Evolutionary conservation across 495 filamentous ascomycete species (phyloP).

Genomic region (Annulohypoxylon maeteangense): DNA sequence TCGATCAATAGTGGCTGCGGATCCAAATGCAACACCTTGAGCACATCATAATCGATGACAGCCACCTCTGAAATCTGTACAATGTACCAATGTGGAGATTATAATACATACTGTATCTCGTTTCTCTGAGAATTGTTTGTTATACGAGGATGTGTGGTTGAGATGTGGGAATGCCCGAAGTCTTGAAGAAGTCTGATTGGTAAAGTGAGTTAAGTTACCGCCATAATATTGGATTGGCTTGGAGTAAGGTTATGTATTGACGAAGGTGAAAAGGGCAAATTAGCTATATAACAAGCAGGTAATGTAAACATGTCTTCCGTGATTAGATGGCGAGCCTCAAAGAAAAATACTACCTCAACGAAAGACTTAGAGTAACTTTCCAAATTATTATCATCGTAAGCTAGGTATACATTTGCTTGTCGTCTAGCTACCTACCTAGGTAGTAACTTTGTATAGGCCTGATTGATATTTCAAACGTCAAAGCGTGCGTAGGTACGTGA

Average conservation of each 20-base stretch:
- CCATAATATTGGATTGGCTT: slow-evolving; percentile 39
- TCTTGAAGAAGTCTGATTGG: slow-evolving; percentile 16
- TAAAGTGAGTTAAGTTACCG: slow-evolving; percentile 13
- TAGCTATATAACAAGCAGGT: neutral
- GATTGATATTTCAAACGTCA: slow-evolving; percentile 11
- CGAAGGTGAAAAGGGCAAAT: slow-evolving; percentile 9
- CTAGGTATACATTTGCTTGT: slow-evolving; percentile 1
- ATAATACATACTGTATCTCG: slow-evolving; percentile 4
- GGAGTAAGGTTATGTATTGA: slow-evolving; percentile 12
- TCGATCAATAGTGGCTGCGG: slow-evolving; percentile 31
- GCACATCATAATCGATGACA: slow-evolving; percentile 37
- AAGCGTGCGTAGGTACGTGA: slow-evolving; percentile 8
- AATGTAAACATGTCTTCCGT: neutral
- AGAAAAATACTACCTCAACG: neutral
- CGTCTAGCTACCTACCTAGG: neutral
- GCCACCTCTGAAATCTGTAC: neutral
- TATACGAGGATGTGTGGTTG: slow-evolving; percentile 24
- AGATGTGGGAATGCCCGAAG: slow-evolving; percentile 32
- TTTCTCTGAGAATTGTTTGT: slow-evolving; percentile 10
- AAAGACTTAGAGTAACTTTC: neutral
- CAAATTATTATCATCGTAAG: neutral
- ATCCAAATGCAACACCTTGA: slow-evolving; percentile 28
- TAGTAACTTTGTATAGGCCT: neutral
- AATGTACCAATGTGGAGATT: slow-evolving; percentile 21
- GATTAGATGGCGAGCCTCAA: neutral